These are phyloP conservation scores for Anisogramma anomala DNA, from an alignment of 2,329 filamentous ascomycete genomes.

Conservation along the genomic window DNA sequence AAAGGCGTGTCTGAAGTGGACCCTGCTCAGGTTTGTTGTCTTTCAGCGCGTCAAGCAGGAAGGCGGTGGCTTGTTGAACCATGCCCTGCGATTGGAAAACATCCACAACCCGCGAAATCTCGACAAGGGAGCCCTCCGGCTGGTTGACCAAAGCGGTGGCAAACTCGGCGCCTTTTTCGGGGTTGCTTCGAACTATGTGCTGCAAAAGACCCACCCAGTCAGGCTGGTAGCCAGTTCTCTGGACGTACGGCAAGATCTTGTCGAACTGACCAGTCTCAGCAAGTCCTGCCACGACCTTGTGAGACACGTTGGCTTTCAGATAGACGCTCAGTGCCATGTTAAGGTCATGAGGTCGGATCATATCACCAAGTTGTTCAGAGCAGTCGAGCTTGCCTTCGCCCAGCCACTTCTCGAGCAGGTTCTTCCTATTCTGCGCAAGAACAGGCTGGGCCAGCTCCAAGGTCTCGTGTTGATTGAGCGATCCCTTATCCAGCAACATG, in stretches of 20 bases:
- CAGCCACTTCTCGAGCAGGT: conserved; percentile 96
- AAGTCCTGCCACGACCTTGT: conserved; percentile 91
- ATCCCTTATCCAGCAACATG: conserved; percentile 90
- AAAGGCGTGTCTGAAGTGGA: conserved; percentile 79
- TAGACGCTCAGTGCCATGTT: conserved; percentile 82
- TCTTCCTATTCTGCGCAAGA: conserved; percentile 84
- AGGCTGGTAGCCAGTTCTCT: conserved; percentile 78
- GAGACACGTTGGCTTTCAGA: conserved; percentile 74
- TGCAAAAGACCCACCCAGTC: conserved; percentile 88
- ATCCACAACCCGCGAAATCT: conserved; percentile 89
- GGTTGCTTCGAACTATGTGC: conserved; percentile 82
- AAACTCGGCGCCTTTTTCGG: conserved; percentile 91
- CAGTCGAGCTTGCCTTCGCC: conserved; percentile 91
- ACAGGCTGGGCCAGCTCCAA: conserved; percentile 89
- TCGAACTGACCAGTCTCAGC: conserved; percentile 96
- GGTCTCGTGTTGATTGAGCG: conserved; percentile 84
- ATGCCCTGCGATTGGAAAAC: conserved; percentile 97
- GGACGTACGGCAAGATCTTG: conserved; percentile 85
- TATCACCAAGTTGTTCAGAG: conserved; percentile 92
- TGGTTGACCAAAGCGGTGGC: conserved; percentile 85
- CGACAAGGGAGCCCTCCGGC: conserved; percentile 75
- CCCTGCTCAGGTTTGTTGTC: conserved; percentile 91
- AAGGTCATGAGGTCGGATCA: conserved; percentile 81
- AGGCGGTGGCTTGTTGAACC: conserved; percentile 96
- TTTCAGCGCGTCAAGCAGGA: conserved; percentile 88